A percentile compares a stretch with the other conserved stretches of the same genome.
phyloP scores from a whole-genome alignment of 2,329 filamentous ascomycete species.

The Aspergillus sp. region DNA sequence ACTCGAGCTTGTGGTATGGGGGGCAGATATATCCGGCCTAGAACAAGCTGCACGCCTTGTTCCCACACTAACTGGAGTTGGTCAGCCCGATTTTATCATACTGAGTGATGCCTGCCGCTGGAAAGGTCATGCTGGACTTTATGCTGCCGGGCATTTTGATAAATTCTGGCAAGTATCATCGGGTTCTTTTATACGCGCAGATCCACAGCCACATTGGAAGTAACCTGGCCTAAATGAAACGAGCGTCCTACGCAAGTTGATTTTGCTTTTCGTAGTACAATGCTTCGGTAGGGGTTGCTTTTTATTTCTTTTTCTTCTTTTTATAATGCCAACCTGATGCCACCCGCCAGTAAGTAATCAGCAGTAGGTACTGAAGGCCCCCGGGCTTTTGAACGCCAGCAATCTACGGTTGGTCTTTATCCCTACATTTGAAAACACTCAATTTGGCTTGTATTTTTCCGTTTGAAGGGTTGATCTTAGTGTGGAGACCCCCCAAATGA shows the following conservation, averaged over 20 bases:
- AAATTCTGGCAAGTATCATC: constrained; percentile 52
- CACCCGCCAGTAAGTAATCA: too few species aligned
- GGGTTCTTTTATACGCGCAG: constrained; percentile 43
- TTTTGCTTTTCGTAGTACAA: neutral
- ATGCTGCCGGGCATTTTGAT: constrained; percentile 59
- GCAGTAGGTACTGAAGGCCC: too few species aligned
- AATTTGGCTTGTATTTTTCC: too few species aligned
- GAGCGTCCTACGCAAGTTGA: neutral
- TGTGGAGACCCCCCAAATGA: too few species aligned
- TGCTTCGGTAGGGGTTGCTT: neutral
- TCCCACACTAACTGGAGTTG: constrained; percentile 56
- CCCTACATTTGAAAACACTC: too few species aligned
- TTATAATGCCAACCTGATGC: too few species aligned
- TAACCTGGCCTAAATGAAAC: neutral
- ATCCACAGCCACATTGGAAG: constrained; percentile 5
- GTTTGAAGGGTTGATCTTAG: too few species aligned
- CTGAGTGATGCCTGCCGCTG: constrained; percentile 47
- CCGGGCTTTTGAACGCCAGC: too few species aligned
- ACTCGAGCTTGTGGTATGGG: constrained; percentile 59
- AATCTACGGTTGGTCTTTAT: too few species aligned
- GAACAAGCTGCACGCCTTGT: constrained; percentile 53
- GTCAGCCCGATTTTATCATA: constrained; percentile 59
- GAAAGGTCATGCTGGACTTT: constrained; percentile 52
- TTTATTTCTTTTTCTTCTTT: too few species aligned
- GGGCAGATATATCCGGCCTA: constrained; percentile 48